Percentiles rank a stretch among this genome's conserved stretches.
Evolutionary conservation across 306 rosid genomes (phyloP).

Genomic region (cucumber (Cucumis sativus)): DNA sequence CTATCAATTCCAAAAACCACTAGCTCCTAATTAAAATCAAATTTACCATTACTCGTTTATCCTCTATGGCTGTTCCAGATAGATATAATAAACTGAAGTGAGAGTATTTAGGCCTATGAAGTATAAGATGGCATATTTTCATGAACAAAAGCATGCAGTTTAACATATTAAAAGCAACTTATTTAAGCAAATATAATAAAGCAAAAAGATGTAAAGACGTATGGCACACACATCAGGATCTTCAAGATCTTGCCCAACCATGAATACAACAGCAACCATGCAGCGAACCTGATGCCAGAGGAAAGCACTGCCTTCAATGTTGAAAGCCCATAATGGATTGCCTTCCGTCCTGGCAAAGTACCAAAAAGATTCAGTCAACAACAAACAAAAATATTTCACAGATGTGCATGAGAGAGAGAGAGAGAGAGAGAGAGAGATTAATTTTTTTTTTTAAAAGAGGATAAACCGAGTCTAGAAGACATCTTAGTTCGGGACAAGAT

Average conservation of each 20-base stretch:
- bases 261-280: constrained; percentile 75
- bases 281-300: constrained; percentile 98
- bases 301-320: constrained; percentile 79
- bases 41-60: neutral
- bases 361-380: neutral
- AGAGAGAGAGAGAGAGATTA: neutral
- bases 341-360: constrained; percentile 51
- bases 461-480: neutral
- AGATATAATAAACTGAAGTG: neutral
- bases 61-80: neutral
- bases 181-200: neutral
- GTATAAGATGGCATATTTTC: neutral
- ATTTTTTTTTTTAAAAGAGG: neutral
- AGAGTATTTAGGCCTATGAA: neutral
- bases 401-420: neutral
- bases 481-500: neutral
- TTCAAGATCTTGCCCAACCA: constrained; percentile 84
- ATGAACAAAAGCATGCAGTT: neutral
- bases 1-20: neutral
- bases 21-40: neutral
- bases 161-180: neutral
- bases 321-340: constrained; percentile 61
- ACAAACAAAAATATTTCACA: neutral
- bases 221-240: constrained; percentile 61
- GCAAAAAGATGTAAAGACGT: constrained; percentile 9